Evolutionary conservation across 305 asterid genomes (phyloP), one percentile per base, ranked within the genome.

Genomic region (Petunia hybrid): DNA sequence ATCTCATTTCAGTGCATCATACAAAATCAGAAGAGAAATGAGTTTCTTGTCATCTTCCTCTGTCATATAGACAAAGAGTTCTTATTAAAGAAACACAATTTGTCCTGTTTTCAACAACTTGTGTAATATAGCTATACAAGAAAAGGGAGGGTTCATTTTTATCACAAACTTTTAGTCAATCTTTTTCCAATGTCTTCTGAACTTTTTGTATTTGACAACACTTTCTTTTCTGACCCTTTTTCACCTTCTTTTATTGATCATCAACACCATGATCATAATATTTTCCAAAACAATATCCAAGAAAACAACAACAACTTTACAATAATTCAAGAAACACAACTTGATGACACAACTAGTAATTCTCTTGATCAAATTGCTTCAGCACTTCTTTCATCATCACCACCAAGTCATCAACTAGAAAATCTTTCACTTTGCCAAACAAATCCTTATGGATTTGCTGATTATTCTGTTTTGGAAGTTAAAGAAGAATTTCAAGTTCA

Each of bases 171-270:
- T 77, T 14, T 56, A 7, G 42, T 22, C 59, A 45, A 8, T 5
- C 31, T 8, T 43, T 61, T 59, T 39, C 41, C 83, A 79, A 95
- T 95, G 98, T 89, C 98, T 83, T 92, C 95, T 10, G 97, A 95
- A 51, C 83, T 93, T 12, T 90, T 86, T 69, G 7, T 82, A 39
- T 89, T 90, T 79, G 99, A 93, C 8, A 87, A 89, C 81, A 70
- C 86, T 8, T 87, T 90, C 76, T 90, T 89, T 87, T 35, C 92
- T 66, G 96, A 93, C 35, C 89, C 93, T 7, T 90, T 90, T 83
- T 85, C 91, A 2, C 82, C 93, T 2, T 91, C 51, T 8, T 60
- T 86, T 38, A 43, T 75, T 75, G 86, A 86, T 85, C 42, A 76
- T 64, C 76, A 82, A 46, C 73, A 79, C n/a, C 77, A 78, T 39